A percentile compares a stretch with the other conserved stretches of the same genome.
Conservation (phyloP, 495 filamentous ascomycete species). For the Hyaloscypha finlandica region DNA sequence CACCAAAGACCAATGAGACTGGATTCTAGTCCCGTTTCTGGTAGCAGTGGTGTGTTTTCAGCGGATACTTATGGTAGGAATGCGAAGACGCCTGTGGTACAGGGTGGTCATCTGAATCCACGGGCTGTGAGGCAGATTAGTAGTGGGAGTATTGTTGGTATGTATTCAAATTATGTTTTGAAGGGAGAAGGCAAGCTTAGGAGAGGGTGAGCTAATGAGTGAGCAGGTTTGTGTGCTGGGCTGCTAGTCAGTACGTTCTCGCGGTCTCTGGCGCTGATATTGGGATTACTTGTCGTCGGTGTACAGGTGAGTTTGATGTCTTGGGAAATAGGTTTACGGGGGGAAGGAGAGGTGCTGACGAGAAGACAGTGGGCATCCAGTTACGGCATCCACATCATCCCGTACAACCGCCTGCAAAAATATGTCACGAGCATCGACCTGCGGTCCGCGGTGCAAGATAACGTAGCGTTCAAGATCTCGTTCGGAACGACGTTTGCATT, state of each 20-base stretch:
- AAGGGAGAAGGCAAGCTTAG: neutral
- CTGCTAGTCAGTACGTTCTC: slow-evolving; percentile 75
- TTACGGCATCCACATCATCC: slow-evolving; percentile 73
- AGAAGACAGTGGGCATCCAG: slow-evolving; percentile 63
- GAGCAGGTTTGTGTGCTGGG: slow-evolving; percentile 64
- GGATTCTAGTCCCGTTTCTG: neutral
- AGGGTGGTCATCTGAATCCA: slow-evolving; percentile 45
- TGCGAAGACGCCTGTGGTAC: slow-evolving; percentile 33
- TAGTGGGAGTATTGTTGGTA: slow-evolving; percentile 66
- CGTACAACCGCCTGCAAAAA: slow-evolving; percentile 58
- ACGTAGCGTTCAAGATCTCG: slow-evolving; percentile 75
- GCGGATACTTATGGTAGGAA: slow-evolving; percentile 20
- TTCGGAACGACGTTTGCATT: slow-evolving; percentile 78
- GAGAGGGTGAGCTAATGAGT: slow-evolving; percentile 6
- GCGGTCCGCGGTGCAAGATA: slow-evolving; percentile 58
- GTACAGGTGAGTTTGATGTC: slow-evolving; percentile 57
- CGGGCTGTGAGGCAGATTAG: slow-evolving; percentile 67
- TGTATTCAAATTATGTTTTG: slow-evolving; percentile 2
- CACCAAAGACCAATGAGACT: neutral
- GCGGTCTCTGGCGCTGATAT: slow-evolving; percentile 66
- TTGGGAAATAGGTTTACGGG: neutral
- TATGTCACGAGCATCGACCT: slow-evolving; percentile 61
- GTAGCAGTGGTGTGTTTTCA: slow-evolving; percentile 8
- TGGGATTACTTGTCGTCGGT: slow-evolving; percentile 69
- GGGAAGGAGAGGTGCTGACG: neutral